A percentile compares a stretch with the other conserved stretches of the same genome.
These are phyloP conservation scores for Colletotrichum cordylinicola DNA, from an alignment of 2,329 filamentous ascomycete genomes.

Conservation along the genomic window DNA sequence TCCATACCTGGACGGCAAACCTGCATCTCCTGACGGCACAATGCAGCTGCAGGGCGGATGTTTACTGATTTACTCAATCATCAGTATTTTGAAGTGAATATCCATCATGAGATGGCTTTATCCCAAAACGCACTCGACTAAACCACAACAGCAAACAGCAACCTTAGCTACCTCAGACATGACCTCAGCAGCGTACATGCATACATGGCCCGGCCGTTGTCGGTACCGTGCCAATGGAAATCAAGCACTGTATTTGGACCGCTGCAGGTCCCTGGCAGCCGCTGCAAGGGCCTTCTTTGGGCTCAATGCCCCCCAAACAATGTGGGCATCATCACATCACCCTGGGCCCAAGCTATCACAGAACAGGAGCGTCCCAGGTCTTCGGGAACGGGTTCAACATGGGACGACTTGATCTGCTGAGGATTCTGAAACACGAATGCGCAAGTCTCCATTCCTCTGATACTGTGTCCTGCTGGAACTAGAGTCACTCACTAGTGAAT, in stretches of 20 bases:
- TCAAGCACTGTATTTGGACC: not conserved
- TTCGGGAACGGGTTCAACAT: not conserved
- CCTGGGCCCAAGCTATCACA: not conserved
- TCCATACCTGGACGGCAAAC: not conserved
- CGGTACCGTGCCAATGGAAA: not conserved
- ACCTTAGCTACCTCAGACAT: not conserved
- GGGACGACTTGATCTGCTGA: not conserved
- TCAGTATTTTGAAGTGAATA: not conserved
- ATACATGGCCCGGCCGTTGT: not conserved
- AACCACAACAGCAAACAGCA: not conserved
- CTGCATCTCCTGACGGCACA: not conserved
- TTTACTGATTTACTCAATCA: not conserved
- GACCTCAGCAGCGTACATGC: not conserved
- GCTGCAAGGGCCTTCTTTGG: not conserved
- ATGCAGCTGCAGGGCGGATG: not conserved
- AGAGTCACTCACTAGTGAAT: not conserved
- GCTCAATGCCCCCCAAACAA: not conserved
- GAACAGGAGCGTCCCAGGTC: not conserved
- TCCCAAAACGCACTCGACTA: not conserved
- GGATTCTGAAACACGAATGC: conserved; percentile 8
- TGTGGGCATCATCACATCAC: conserved; percentile 17
- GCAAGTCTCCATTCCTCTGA: not conserved
- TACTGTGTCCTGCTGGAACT: not conserved
- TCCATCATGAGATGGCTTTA: not conserved
- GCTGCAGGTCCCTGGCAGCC: conserved; percentile 7